phyloP scores from a whole-genome alignment of 495 filamentous ascomycete species.

The Diplogelasinospora grovesii region DNA sequence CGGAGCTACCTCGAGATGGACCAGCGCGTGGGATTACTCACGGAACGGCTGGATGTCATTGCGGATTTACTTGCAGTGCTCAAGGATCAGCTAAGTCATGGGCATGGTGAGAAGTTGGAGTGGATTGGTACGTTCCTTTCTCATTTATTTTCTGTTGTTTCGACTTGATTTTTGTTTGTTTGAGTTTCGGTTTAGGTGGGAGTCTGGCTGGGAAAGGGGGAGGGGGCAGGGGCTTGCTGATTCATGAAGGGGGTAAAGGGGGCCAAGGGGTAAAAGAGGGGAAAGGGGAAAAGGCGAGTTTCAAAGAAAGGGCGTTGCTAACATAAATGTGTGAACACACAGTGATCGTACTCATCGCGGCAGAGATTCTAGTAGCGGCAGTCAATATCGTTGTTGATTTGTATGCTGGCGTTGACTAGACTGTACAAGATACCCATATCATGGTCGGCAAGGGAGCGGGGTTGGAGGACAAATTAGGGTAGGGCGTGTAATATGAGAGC shows the following conservation, averaged over 20 bases:
- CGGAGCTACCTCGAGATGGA: conserved; percentile 96
- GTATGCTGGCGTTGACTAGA: conserved; percentile 76
- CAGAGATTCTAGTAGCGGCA: conserved; percentile 88
- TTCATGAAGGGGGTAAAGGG: no score
- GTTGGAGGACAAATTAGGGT: no score
- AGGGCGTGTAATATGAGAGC: no score
- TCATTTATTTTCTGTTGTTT: conserved; percentile 2
- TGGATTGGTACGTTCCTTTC: conserved; percentile 72
- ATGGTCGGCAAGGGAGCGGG: no score
- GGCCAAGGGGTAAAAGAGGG: no score
- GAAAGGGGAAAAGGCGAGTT: no score
- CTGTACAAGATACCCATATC: no score
- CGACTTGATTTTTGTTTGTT: no score
- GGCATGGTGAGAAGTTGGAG: conserved; percentile 91
- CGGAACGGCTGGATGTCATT: conserved; percentile 87
- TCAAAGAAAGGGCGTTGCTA: background rate
- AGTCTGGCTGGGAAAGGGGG: no score
- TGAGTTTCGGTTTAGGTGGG: no score
- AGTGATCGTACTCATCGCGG: conserved; percentile 94
- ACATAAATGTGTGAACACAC: background rate
- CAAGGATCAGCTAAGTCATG: conserved; percentile 92
- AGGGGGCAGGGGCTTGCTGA: no score
- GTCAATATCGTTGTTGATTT: conserved; percentile 96
- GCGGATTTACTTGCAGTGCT: conserved; percentile 88
- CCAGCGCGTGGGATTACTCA: conserved; percentile 83